phyloP scores from a whole-genome alignment of 129 eudicot genomes.

The Gnaphalium uliginosum region DNA sequence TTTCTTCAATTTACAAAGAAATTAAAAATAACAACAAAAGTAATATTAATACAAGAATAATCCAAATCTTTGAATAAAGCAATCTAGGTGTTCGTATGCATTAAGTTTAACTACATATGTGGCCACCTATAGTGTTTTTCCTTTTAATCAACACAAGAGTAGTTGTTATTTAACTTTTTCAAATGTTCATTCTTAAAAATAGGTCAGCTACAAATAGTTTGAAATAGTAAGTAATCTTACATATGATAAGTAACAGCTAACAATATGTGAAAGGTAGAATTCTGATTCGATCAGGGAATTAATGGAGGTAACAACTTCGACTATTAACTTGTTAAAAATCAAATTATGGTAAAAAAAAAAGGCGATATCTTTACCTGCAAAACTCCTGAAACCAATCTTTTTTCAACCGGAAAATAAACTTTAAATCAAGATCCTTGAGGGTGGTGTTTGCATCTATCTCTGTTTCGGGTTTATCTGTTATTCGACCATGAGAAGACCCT shows the following conservation, averaged over 20 bases:
- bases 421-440: conserved; percentile 89
- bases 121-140: neutral
- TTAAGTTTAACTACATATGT: no score
- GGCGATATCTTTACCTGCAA: conserved; percentile 50
- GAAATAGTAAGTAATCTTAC: neutral
- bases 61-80: no score
- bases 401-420: conserved; percentile 69
- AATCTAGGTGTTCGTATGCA: no score
- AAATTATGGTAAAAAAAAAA: neutral
- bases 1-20: no score
- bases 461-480: conserved; percentile 77
- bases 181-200: neutral
- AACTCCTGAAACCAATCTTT: conserved; percentile 85
- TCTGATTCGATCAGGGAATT: neutral
- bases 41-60: no score
- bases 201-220: neutral
- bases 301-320: neutral
- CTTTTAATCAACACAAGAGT: neutral
- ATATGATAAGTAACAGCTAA: neutral
- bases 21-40: no score
- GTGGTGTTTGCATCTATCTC: conserved; percentile 85
- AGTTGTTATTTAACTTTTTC: neutral
- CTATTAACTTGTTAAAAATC: neutral
- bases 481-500: conserved; percentile 92
- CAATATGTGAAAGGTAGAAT: neutral